Base-by-base conservation (phyloP, 192 early-diverging fungal species). In the Coemansia reversa region DNA sequence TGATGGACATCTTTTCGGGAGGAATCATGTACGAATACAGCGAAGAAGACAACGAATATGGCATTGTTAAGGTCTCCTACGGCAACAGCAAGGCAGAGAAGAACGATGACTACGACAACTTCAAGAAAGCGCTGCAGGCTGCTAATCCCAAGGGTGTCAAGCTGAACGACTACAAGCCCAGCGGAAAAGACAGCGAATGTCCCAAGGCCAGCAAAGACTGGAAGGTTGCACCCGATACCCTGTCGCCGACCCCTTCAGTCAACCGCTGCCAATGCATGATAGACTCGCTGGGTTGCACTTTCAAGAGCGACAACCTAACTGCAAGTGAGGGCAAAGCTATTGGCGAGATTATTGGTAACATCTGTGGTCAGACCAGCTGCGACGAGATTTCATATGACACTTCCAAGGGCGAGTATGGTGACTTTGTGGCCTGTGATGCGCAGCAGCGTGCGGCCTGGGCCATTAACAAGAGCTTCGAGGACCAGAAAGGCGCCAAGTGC, bases 11-110 rank as follows among this genome's bases (percentile, higher is more conserved):
- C 8, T 87, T 89, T 76, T 90, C 89, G 23, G 90, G 90, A 47
- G 90, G 87, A 51, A 77, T 92, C 27, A 84, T 89, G 28, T 92
- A 92, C 66, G 89, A 89, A 75, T 90, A 87, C 83, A 82, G 85
- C 12, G 84, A 92, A 57, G 90, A 92, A 67, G 73, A 74, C 69
- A 92, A 92, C 69, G 68, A 84, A 24, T 92, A 92, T 69, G 90
- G 91, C 0, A 69, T 92, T 5, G 88, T 92, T 53, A 68, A 79
- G 23, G 68, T 91, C 61, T 45, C 39, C 0, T 45, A 45, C 14
- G 71, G 73, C 49, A 71, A 72, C 35, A 81, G 63, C 25, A 69
- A 69, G 0, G 72, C 57, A 9, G 79, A 55, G 35, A 69, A 76
- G 62, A 67, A 86, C 14, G 70, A 63, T 0, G 89, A 92, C 62